Evolutionary conservation across 345 rosid genomes (phyloP).

Genomic region (Laguncularia racemosa): DNA sequence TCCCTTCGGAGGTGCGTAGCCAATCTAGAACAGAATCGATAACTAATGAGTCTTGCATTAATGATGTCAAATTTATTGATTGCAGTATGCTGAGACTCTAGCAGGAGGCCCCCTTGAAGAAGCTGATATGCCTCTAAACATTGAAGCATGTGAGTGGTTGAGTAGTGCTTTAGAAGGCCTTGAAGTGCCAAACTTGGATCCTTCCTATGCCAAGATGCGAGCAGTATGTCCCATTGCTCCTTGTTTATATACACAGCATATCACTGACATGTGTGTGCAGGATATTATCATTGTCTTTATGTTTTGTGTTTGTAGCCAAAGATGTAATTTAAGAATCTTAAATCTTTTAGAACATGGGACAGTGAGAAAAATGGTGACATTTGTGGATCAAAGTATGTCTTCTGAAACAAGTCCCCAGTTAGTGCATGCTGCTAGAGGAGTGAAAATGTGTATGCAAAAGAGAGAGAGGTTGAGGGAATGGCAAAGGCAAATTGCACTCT

Average conservation of each 20-base stretch:
- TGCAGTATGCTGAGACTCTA: conserved; percentile 76
- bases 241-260: neutral
- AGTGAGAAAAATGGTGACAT: too few species aligned
- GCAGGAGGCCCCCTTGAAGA: conserved; percentile 94
- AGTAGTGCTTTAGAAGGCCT: conserved; percentile 71
- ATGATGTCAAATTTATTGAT: conserved; percentile 22
- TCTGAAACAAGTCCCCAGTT: too few species aligned
- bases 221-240: conserved; percentile 49
- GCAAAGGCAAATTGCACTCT: too few species aligned
- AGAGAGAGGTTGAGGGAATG: too few species aligned
- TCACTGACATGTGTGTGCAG: too few species aligned
- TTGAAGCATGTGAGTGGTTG: conserved; percentile 98
- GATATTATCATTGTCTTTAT: too few species aligned
- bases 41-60: neutral
- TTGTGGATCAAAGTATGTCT: too few species aligned
- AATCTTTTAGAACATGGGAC: too few species aligned
- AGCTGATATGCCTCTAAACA: conserved; percentile 76
- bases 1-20: conserved; percentile 73
- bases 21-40: neutral
- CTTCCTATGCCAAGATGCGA: conserved; percentile 70
- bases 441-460: too few species aligned
- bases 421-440: too few species aligned
- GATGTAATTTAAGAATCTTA: too few species aligned
- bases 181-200: conserved; percentile 80
- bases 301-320: too few species aligned